These are phyloP conservation scores for Cyclotella choctawhatcheeana DNA, from an alignment of 108 stramenopile genomes.

Conservation along the genomic window DNA sequence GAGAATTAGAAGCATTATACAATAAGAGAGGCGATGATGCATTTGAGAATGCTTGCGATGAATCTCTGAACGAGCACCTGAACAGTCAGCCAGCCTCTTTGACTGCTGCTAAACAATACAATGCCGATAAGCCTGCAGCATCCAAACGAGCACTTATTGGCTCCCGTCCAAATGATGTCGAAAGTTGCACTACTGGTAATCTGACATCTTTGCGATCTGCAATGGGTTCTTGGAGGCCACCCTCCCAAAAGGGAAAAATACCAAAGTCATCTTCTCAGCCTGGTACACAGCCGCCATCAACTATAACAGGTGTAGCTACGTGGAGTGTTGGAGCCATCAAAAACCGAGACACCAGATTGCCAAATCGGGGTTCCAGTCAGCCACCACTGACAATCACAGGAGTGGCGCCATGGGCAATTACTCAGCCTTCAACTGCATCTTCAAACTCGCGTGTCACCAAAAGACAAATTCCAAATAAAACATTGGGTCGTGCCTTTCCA, in stretches of 20 bases:
- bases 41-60: conserved; percentile 39
- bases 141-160: conserved; percentile 13
- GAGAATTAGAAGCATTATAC: conserved; percentile 45
- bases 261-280: conserved; percentile 31
- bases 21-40: conserved; percentile 13
- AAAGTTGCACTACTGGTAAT: not conserved
- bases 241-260: conserved; percentile 24
- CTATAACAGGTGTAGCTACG: conserved; percentile 82
- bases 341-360: not conserved
- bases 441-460: not conserved
- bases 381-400: conserved; percentile 68
- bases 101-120: not conserved
- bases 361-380: conserved; percentile 28
- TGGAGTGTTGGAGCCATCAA: conserved; percentile 55
- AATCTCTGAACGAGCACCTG: conserved; percentile 21
- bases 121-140: not conserved
- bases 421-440: conserved; percentile 7
- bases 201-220: conserved; percentile 63
- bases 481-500: conserved; percentile 6
- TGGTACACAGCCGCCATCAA: conserved; percentile 57
- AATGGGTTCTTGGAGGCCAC: conserved; percentile 75
- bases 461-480: conserved; percentile 13
- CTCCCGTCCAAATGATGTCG: conserved; percentile 20
- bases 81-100: not conserved
- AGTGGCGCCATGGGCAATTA: conserved; percentile 72